A percentile compares a stretch with the other conserved stretches of the same genome.
These are phyloP conservation scores for Scedosporium minutisporum DNA, from an alignment of 2,329 filamentous ascomycete genomes.

Conservation along the genomic window DNA sequence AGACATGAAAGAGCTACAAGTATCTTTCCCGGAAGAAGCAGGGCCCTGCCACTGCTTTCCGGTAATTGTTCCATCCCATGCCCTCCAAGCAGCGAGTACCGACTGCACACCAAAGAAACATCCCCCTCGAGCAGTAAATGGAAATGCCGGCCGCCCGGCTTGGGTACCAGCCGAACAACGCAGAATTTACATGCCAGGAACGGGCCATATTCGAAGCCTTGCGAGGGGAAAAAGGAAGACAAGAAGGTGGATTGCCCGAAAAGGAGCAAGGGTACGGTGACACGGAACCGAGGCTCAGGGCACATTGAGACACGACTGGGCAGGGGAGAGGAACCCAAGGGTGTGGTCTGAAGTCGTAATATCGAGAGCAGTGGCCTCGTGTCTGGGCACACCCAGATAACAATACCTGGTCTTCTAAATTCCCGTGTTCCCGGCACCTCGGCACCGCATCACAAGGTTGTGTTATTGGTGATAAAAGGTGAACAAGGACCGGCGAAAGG, in stretches of 20 bases:
- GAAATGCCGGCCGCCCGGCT: background rate
- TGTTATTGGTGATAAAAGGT: background rate
- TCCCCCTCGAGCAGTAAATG: background rate
- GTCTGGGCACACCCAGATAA: background rate
- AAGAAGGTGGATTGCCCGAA: background rate
- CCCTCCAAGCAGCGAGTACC: too few relatives aligned
- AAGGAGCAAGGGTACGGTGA: background rate
- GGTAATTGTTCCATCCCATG: too few relatives aligned
- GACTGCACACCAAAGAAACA: background rate
- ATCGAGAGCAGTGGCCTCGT: background rate
- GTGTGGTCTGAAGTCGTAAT: background rate
- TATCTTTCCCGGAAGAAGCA: too few relatives aligned
- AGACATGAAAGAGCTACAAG: too few relatives aligned
- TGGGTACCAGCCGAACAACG: background rate
- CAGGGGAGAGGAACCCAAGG: background rate
- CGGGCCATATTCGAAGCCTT: background rate
- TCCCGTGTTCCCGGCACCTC: background rate
- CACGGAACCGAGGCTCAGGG: background rate
- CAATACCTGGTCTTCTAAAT: background rate
- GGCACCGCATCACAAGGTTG: background rate
- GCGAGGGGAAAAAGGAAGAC: background rate
- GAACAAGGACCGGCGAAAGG: background rate
- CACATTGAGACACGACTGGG: background rate
- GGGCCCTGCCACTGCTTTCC: too few relatives aligned
- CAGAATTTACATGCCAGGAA: background rate